A percentile compares a stretch with the other conserved stretches of the same genome.
Conservation (phyloP, 164 flowering plant genomes). For the Houttuynia cordata region DNA sequence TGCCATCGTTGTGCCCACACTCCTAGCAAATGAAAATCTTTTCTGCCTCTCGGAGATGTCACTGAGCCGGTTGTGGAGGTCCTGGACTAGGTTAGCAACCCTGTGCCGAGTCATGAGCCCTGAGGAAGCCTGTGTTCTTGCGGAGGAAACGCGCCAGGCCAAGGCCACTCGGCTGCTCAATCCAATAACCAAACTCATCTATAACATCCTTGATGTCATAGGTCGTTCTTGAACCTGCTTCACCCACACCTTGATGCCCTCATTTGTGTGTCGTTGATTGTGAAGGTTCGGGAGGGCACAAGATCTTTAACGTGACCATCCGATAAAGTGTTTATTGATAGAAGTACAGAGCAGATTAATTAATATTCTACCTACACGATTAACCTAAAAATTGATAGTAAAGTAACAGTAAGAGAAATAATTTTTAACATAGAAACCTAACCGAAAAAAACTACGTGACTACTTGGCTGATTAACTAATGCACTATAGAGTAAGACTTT, state of each 20-base stretch:
- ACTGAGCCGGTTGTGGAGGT: conserved; percentile 22
- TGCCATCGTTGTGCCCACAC: no score
- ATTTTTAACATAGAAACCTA: no score
- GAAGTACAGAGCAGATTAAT: no score
- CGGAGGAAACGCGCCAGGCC: conserved; percentile 1
- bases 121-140: conserved; percentile 8
- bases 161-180: background rate
- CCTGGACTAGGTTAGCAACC: conserved; percentile 19
- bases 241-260: conserved; percentile 1
- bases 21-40: background rate
- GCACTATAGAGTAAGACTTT: no score
- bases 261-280: background rate
- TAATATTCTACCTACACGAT: no score
- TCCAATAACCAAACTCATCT: background rate
- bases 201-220: conserved; percentile 1
- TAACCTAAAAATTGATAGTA: no score
- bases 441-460: no score
- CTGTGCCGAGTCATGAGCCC: conserved; percentile 10
- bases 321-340: no score
- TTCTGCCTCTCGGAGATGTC: background rate
- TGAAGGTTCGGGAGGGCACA: no score
- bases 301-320: no score
- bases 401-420: no score
- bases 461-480: no score
- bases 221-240: background rate